Evolutionary conservation across 192 early-diverging fungal species (phyloP), one percentile per base, ranked within the genome.

Genomic region (Bifiguratus adelaidae): DNA sequence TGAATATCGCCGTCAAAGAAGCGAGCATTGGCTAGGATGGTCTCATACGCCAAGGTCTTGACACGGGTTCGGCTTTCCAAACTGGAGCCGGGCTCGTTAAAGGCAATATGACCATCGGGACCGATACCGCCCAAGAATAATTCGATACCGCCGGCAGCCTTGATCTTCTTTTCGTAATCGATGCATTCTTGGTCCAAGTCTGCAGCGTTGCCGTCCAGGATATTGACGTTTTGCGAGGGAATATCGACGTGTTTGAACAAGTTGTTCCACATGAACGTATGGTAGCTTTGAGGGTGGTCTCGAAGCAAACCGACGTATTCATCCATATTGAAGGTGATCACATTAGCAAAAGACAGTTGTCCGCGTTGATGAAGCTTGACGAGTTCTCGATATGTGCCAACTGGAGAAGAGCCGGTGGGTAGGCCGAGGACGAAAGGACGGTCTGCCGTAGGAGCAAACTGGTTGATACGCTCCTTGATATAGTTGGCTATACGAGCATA

Each of bases 231-330:
- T 62, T 85, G 71, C 16, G 82, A 76, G 29, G 67, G 58, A 50
- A 89, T 89, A 49, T 91, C 81, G 46, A 91, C 77, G 57, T 89
- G 83, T 68, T 88, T 86, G 76, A 91, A 89, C 29, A 91, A 67
- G 49, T 89, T 74, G 56, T 83, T 81, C 86, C 86, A 91, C 88
- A 91, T 91, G 58, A 91, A 91, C 22, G 84, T 78, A 68, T 88
- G 88, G 66, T 91, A 91, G 38, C 79, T 83, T 68, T 91, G 83
- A 9, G 88, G 85, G 55, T 91, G 88, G 41, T 88, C 78, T 54
- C 77, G n/a, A n/a, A n/a, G n/a, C n/a, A n/a, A n/a, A n/a, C n/a
- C n/a, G n/a, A n/a, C n/a, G n/a, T n/a, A n/a, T n/a, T n/a, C n/a
- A 55, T 88, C 86, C 86, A 89, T 89, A 63, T 89, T 89, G 70